These are phyloP conservation scores for Dalbergia cochinchinensis DNA, from an alignment of 306 rosid species.

Conservation along the genomic window DNA sequence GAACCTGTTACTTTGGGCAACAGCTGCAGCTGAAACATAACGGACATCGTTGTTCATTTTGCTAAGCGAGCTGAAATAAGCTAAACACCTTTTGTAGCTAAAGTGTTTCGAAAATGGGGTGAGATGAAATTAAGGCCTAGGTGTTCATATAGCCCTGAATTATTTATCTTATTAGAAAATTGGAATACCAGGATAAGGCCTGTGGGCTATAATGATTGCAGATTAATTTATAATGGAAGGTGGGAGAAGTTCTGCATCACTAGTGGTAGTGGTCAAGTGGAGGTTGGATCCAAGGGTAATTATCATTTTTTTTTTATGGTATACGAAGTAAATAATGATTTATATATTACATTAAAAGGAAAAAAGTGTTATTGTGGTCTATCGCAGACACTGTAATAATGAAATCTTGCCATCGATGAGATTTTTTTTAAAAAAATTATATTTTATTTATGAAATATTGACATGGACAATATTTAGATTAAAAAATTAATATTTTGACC, in stretches of 20 bases:
- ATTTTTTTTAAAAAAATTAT: no score
- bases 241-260: neutral
- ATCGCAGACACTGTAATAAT: no score
- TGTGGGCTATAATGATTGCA: neutral
- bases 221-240: neutral
- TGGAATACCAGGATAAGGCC: neutral
- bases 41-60: slow-evolving; percentile 48
- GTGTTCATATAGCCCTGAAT: slow-evolving; percentile 46
- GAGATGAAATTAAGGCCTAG: neutral
- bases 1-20: slow-evolving; percentile 1
- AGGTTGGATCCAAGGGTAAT: slow-evolving; percentile 41
- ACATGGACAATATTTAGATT: no score
- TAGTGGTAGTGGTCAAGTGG: neutral
- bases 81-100: neutral
- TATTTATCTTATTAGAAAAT: neutral
- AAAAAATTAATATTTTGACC: no score
- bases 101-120: neutral
- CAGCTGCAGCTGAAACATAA: slow-evolving; percentile 30
- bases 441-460: no score
- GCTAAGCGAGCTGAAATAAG: neutral
- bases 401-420: no score
- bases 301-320: no score
- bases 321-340: no score
- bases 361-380: no score
- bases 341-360: no score